phyloP scores from a whole-genome alignment of 2,329 filamentous ascomycete species.

The Cercospora zeae-maydis region DNA sequence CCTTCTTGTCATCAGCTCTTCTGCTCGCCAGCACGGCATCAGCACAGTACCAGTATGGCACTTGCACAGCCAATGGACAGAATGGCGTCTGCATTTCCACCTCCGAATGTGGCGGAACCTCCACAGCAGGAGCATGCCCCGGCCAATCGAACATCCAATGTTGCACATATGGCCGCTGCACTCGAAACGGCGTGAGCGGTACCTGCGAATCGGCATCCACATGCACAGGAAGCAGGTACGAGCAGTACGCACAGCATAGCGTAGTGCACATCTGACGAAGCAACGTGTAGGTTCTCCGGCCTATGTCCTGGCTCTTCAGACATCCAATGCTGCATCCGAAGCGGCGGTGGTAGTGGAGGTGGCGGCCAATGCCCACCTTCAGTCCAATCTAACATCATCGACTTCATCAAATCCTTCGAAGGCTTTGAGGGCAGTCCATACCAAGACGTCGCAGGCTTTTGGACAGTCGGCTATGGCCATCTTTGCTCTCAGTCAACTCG shows the following conservation, averaged over 20 bases:
- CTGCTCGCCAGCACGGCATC: background rate
- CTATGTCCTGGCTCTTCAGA: constrained; percentile 13
- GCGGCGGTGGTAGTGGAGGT: constrained; percentile 1
- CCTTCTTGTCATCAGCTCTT: background rate
- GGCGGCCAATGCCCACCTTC: constrained; percentile 9
- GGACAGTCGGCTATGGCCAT: constrained; percentile 15
- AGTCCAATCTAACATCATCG: constrained; percentile 9
- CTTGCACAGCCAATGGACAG: constrained; percentile 12
- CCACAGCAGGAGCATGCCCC: constrained; percentile 11
- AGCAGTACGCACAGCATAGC: background rate
- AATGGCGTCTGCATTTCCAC: constrained; percentile 14
- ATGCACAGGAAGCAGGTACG: constrained; percentile 7
- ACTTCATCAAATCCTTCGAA: constrained; percentile 17
- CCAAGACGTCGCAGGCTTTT: constrained; percentile 9
- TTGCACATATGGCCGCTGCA: constrained; percentile 13
- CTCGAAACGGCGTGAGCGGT: constrained; percentile 1
- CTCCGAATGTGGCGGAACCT: background rate
- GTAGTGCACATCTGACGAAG: background rate
- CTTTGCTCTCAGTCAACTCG: constrained; percentile 9
- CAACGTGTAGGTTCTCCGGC: constrained; percentile 3
- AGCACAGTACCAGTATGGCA: constrained; percentile 14
- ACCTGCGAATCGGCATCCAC: constrained; percentile 13
- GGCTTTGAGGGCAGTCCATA: constrained; percentile 10
- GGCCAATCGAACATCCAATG: constrained; percentile 13
- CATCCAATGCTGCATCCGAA: constrained; percentile 16